Percentiles rank a stretch among this genome's conserved stretches.
These are phyloP conservation scores for Trichoderma semiorbis DNA, from an alignment of 2,329 filamentous ascomycete genomes.

Conservation along the genomic window DNA sequence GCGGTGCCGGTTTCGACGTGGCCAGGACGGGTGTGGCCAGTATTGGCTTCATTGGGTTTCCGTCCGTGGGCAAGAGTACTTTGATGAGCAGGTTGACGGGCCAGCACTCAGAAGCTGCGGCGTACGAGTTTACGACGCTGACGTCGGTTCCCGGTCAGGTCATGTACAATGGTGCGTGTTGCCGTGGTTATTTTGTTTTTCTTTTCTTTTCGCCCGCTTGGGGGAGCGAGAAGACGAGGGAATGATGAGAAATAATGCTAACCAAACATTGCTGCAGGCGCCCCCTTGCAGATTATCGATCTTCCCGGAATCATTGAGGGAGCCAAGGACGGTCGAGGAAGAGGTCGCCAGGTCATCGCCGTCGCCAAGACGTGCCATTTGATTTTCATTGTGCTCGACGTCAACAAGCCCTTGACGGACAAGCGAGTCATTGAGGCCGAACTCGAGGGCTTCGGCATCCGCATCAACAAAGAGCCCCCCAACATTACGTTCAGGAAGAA, in stretches of 20 bases:
- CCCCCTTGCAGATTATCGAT: conserved; percentile 97
- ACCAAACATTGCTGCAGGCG: conserved; percentile 45
- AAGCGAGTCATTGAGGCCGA: conserved; percentile 94
- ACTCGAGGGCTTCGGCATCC: conserved; percentile 93
- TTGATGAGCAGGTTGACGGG: conserved; percentile 93
- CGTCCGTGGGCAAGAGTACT: conserved; percentile 97
- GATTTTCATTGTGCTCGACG: conserved; percentile 97
- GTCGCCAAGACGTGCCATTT: conserved; percentile 98
- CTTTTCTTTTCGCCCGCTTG: neutral
- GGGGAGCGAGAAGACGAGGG: neutral
- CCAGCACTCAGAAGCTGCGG: conserved; percentile 94
- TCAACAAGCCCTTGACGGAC: conserved; percentile 96
- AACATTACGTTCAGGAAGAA: conserved; percentile 99
- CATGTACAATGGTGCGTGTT: conserved; percentile 72
- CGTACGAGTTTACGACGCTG: conserved; percentile 97
- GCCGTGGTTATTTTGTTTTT: neutral
- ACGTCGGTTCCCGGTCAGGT: conserved; percentile 97
- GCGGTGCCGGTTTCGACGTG: conserved; percentile 90
- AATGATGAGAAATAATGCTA: neutral
- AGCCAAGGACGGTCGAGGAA: conserved; percentile 95
- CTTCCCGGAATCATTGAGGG: conserved; percentile 98
- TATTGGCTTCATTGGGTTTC: conserved; percentile 96
- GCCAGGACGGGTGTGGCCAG: conserved; percentile 95
- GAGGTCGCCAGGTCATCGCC: conserved; percentile 96
- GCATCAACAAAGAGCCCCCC: conserved; percentile 94